Base-by-base conservation (phyloP, 768 basidiomycete genomes). In the Phylloporus arenicola region DNA sequence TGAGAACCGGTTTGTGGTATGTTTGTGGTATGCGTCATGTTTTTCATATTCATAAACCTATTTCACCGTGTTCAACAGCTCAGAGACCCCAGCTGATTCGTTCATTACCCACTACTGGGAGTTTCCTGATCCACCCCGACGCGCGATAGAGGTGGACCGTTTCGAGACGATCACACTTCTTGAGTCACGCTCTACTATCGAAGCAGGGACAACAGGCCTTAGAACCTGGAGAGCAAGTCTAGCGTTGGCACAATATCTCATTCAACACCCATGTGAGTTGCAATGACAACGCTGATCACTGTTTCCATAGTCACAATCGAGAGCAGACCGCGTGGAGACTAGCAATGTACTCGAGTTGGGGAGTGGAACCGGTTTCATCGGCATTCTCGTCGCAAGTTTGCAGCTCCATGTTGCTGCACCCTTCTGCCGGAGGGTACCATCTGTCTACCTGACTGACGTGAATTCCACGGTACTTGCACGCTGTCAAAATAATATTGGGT, bases 201-300 rank as follows among this genome's bases (percentile, higher is more conserved):
- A 90, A 63, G 71, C 72, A 37, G 88, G 89, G 0, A 91, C 87
- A 0, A 91, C 88, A 1, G 88, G 89, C 12, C 67, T 91, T 43
- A 75, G 85, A 47, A 92, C 88, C 7, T 92, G 89, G 89, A 71
- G 75, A 25, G 86, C 89, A 6, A 84, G 86, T 56, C 76, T 84
- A 39, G 69, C 78, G 27, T 70, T 91, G 17, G 80, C 81, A 0
- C 75, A 83, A 43, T 83, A 81, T 58, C 69, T 91, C 20, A 74
- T 80, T 17, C 52, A 58, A 9, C 71, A 84, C 59, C 70, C 81
- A 64, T 76, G 88, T 86, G 66, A 56, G 63, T 59, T 12, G 29
- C 42, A 44, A 29, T 31, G 10, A 19, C 6, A 10, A 38, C 6
- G 11, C 37, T 12, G 19, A 13, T 22, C 17, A 17, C 19, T 11